Evolutionary conservation across 1,139 yeast genomes (phyloP).

Genomic region (Yamadazyma sp.): DNA sequence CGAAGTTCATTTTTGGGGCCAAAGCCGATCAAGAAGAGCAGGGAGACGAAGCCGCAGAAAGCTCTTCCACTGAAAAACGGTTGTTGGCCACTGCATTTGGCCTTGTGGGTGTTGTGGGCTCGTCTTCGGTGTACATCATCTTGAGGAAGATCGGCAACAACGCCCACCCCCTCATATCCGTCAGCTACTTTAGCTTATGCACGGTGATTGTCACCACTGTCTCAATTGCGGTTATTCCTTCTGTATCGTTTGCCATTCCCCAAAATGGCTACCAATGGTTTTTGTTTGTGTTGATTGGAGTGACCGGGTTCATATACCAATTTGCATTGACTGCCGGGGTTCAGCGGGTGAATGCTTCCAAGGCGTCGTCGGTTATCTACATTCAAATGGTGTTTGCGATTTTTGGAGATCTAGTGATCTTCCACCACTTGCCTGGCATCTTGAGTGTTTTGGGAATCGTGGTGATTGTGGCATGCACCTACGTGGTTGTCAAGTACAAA

Average conservation of each 20-base stretch:
- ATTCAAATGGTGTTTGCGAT: conserved; percentile 77
- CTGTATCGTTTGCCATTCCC: conserved; percentile 62
- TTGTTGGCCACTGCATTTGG: conserved; percentile 66
- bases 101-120: conserved; percentile 68
- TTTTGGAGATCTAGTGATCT: conserved; percentile 70
- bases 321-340: conserved; percentile 78
- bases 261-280: conserved; percentile 62
- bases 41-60: conserved; percentile 35
- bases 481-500: conserved; percentile 54
- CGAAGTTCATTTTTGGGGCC: conserved; percentile 67
- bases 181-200: conserved; percentile 69
- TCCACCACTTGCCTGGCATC: conserved; percentile 71
- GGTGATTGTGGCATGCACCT: conserved; percentile 67
- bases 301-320: conserved; percentile 82
- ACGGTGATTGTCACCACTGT: conserved; percentile 57
- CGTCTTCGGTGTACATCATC: conserved; percentile 68
- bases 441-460: conserved; percentile 69
- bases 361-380: conserved; percentile 74
- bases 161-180: conserved; percentile 80
- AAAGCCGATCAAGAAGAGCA: conserved; percentile 31
- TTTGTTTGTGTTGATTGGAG: conserved; percentile 59
- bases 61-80: conserved; percentile 40
- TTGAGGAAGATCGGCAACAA: conserved; percentile 72
- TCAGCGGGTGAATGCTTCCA: conserved; percentile 77
- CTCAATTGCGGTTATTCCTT: conserved; percentile 58